These are phyloP conservation scores for Areca catechu DNA, from an alignment of 176 grass and related monocot species.

Conservation along the genomic window DNA sequence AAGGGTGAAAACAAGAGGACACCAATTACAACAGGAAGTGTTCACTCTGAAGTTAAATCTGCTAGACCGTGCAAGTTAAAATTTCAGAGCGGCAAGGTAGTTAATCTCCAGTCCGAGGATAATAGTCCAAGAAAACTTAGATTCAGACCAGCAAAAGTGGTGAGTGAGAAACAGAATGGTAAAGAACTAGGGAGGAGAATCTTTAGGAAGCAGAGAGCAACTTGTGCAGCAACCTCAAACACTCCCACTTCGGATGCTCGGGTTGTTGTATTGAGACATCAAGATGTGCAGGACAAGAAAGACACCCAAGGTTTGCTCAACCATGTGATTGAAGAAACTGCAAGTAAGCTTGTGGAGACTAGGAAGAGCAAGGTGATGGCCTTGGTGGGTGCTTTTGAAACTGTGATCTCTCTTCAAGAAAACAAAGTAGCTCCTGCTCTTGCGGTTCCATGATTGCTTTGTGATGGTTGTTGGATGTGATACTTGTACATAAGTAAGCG, in stretches of 20 bases:
- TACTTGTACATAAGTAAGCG: too few relatives aligned
- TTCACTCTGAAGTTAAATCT: neutral
- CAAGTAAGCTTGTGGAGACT: slow-evolving; percentile 44
- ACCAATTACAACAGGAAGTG: slow-evolving; percentile 7
- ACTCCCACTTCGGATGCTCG: slow-evolving; percentile 8
- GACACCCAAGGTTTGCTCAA: slow-evolving; percentile 34
- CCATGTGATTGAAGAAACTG: slow-evolving; percentile 59
- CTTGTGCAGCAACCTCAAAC: neutral
- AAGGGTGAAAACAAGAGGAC: slow-evolving; percentile 20
- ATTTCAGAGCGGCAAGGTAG: slow-evolving; percentile 40
- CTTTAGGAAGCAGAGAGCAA: neutral
- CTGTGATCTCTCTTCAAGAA: slow-evolving; percentile 61
- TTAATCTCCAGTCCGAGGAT: slow-evolving; percentile 21
- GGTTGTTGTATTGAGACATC: slow-evolving; percentile 42
- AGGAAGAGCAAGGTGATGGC: slow-evolving; percentile 79
- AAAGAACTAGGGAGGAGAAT: slow-evolving; percentile 5
- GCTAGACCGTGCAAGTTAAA: slow-evolving; percentile 28
- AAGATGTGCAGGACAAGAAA: slow-evolving; percentile 25
- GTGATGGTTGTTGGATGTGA: neutral
- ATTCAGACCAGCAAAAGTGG: slow-evolving; percentile 26
- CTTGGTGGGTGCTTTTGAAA: slow-evolving; percentile 64
- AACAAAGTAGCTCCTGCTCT: slow-evolving; percentile 17
- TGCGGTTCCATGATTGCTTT: slow-evolving; percentile 14
- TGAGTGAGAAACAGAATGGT: slow-evolving; percentile 5
- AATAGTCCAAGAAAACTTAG: slow-evolving; percentile 22